phyloP scores from a whole-genome alignment of 768 basidiomycete species.

The Paxillus ammoniavirescens region DNA sequence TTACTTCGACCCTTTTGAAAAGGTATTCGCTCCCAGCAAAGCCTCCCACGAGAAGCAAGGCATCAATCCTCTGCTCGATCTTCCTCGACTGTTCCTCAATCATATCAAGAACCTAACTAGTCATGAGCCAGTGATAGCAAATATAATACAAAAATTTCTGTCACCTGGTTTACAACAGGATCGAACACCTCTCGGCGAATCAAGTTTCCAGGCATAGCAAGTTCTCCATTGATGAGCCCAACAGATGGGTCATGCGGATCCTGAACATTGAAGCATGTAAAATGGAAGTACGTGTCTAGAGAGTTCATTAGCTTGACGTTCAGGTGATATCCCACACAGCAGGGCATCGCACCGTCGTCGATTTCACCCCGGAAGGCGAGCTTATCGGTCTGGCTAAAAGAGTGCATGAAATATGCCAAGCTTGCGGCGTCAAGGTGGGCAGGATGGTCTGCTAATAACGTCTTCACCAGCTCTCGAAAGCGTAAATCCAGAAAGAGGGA shows the following conservation, averaged over 20 bases:
- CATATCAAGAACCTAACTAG: constrained; percentile 64
- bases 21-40: constrained; percentile 87
- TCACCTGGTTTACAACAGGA: constrained; percentile 77
- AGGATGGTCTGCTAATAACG: constrained; percentile 78
- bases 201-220: constrained; percentile 77
- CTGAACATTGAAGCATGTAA: constrained; percentile 87
- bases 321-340: background rate
- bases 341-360: constrained; percentile 63
- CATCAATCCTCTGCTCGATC: constrained; percentile 73
- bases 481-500: constrained; percentile 85
- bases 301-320: constrained; percentile 11
- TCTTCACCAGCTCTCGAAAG: constrained; percentile 79
- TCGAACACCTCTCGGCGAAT: constrained; percentile 85
- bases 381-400: constrained; percentile 89
- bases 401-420: constrained; percentile 84
- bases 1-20: constrained; percentile 72
- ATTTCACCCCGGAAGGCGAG: constrained; percentile 65
- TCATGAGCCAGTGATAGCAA: constrained; percentile 6
- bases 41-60: constrained; percentile 85
- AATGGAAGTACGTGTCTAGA: constrained; percentile 79
- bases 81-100: constrained; percentile 73
- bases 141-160: constrained; percentile 16
- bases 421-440: constrained; percentile 80
- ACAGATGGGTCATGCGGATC: constrained; percentile 79
- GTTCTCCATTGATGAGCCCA: constrained; percentile 79